Percentiles rank a stretch among this genome's conserved stretches.
Conservation (phyloP, 2,329 filamentous ascomycete genomes). For the Arthrocladium fulminans region DNA sequence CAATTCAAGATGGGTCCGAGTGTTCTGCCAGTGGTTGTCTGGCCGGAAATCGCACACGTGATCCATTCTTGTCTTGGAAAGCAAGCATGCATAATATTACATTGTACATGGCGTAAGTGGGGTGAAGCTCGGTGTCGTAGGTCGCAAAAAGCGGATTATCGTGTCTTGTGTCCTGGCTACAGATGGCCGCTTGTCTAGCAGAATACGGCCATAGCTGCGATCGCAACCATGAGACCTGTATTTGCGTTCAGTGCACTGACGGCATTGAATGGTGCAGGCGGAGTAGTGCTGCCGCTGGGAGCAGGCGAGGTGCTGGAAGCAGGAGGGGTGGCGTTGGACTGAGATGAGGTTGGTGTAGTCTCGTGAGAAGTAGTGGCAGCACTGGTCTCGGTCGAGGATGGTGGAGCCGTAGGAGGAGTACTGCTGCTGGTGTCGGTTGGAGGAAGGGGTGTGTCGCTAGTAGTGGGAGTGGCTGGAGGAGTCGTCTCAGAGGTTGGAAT, state of each 20-base stretch:
- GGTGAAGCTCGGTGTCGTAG: constrained; percentile 5
- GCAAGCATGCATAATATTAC: constrained; percentile 9
- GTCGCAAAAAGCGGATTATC: constrained; percentile 6
- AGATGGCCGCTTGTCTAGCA: constrained; percentile 10
- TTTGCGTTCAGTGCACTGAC: constrained; percentile 76
- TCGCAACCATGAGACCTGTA: constrained; percentile 48
- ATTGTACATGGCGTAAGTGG: constrained; percentile 11
- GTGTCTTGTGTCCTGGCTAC: constrained; percentile 1
- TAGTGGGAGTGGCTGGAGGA: constrained; percentile 9
- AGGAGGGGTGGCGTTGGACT: not conserved
- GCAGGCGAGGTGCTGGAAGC: constrained; percentile 5
- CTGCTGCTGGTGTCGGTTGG: not conserved
- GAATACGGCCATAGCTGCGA: constrained; percentile 17
- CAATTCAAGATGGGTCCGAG: constrained; percentile 7
- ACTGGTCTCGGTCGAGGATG: constrained; percentile 4
- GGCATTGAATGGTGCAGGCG: constrained; percentile 34
- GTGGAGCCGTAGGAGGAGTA: not conserved
- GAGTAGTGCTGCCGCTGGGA: constrained; percentile 12
- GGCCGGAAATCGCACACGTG: constrained; percentile 6
- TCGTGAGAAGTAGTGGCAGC: constrained; percentile 11
- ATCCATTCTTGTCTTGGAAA: not conserved
- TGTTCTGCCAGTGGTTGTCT: constrained; percentile 3
- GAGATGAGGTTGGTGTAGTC: constrained; percentile 4
- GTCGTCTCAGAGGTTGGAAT: constrained; percentile 8
- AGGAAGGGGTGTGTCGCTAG: not conserved